Evolutionary conservation across 257 asterid genomes (phyloP), one percentile per base, ranked within the genome.

Genomic region (Solanum ahanhuiri): DNA sequence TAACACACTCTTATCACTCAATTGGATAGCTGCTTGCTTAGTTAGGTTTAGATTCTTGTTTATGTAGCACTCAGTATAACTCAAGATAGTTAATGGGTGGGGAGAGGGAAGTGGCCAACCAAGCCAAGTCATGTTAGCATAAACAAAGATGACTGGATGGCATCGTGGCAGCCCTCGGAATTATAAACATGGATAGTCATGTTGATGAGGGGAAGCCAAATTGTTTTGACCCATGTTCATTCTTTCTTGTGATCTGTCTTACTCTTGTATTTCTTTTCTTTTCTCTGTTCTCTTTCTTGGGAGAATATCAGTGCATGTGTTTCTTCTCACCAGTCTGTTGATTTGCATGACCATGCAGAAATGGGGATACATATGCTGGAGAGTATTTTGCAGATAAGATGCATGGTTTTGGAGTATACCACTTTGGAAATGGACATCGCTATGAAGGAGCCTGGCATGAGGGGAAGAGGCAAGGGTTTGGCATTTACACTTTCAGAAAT

Each of bases 401-500:
- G 87, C 98, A 95, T 67, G 98, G 98, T 71, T 95, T 94, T 43
- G 98, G 98, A 18, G 94, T 93, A 12, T 95, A 95, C 88, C 91
- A 84, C 84, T 95, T 95, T 37, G 95, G 92, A 51, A 92, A 94
- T 81, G 93, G 96, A 71, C 98, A 95, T 83, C 92, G 85, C 45
- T 95, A 95, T 14, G 96, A 95, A 83, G 98, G 98, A 86, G 95
- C 98, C 3, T 95, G 98, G 98, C 98, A 95, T 7, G 98, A 95
- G 89, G 98, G 98, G 2, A 92, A 92, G 54, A 91, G 95, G 90
- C 98, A 93, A 90, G 98, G 98, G 39, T 90, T 89, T 25, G 98
- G 98, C 33, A 89, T 91, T 87, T 94, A 94, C 77, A 92, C 95
- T 43, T 95, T 95, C 89, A 89, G 94, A 67, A 92, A 84, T 73